Conservation (phyloP, 192 early-diverging fungal genomes). For the Gigaspora rosea region DNA sequence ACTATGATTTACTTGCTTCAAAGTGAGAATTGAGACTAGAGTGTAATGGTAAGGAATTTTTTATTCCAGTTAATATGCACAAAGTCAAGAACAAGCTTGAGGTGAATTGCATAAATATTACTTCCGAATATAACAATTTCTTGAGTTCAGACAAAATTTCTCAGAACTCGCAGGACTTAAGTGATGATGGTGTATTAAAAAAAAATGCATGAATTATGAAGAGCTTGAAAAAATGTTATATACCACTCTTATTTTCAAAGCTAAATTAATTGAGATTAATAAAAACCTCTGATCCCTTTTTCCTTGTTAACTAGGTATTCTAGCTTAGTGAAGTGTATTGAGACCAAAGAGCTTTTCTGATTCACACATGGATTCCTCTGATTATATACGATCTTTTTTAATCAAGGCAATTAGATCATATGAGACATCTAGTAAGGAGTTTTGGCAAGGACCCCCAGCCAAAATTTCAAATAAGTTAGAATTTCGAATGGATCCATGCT, state of each 20-base stretch:
- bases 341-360: not conserved
- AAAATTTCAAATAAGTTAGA: not conserved
- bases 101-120: not conserved
- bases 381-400: not conserved
- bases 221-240: not conserved
- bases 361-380: not conserved
- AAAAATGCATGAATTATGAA: too few relatives aligned
- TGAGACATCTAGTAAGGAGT: not conserved
- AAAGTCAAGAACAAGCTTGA: not conserved
- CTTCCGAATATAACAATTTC: not conserved
- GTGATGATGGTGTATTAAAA: not conserved
- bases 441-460: not conserved
- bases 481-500: not conserved
- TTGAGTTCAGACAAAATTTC: not conserved
- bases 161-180: not conserved
- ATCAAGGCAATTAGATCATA: not conserved
- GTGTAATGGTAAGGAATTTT: not conserved
- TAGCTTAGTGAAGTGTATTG: not conserved
- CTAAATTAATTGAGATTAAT: too few relatives aligned
- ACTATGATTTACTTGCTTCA: too few relatives aligned
- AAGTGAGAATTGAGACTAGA: too few relatives aligned
- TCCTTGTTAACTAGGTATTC: not conserved
- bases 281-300: too few relatives aligned
- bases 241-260: too few relatives aligned
- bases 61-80: slow-evolving; percentile 21